Percentiles rank a stretch among this genome's conserved stretches.
phyloP scores from a whole-genome alignment of 352 stramenopile species.

The Phytophthora pini region DNA sequence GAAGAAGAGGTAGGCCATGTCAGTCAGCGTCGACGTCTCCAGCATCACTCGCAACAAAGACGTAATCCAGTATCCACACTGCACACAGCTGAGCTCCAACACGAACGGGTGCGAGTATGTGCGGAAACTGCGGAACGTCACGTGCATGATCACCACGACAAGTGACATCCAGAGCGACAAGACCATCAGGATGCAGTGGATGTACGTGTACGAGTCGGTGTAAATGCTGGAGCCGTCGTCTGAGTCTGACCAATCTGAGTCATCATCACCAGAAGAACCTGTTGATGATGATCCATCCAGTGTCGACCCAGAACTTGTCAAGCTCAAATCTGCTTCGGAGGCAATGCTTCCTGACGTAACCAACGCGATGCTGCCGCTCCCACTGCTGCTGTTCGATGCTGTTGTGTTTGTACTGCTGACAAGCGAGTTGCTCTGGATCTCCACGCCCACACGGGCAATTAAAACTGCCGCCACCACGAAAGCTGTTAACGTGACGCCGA shows the following conservation, averaged over 20 bases:
- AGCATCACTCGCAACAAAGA: constrained; percentile 70
- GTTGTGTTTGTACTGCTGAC: constrained; percentile 24
- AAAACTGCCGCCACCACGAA: constrained; percentile 69
- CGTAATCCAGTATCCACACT: constrained; percentile 80
- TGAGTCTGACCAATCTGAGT: constrained; percentile 9
- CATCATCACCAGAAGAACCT: constrained; percentile 11
- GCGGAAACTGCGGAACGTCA: constrained; percentile 75
- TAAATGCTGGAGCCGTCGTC: constrained; percentile 22
- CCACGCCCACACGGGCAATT: constrained; percentile 59
- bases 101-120: constrained; percentile 79
- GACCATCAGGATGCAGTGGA: constrained; percentile 78
- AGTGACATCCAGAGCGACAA: constrained; percentile 81
- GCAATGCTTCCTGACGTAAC: constrained; percentile 24
- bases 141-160: constrained; percentile 77
- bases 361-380: constrained; percentile 6
- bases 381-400: constrained; percentile 22
- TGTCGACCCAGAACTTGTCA: constrained; percentile 10
- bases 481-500: constrained; percentile 59
- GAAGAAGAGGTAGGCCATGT: constrained; percentile 65
- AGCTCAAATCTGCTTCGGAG: constrained; percentile 30
- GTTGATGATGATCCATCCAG: constrained; percentile 7
- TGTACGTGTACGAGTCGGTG: constrained; percentile 61
- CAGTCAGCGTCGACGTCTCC: constrained; percentile 42
- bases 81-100: constrained; percentile 67
- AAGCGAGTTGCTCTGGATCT: constrained; percentile 40